phyloP scores from a whole-genome alignment of 169 alveolate species.

The Toxoplasma gondii region DNA sequence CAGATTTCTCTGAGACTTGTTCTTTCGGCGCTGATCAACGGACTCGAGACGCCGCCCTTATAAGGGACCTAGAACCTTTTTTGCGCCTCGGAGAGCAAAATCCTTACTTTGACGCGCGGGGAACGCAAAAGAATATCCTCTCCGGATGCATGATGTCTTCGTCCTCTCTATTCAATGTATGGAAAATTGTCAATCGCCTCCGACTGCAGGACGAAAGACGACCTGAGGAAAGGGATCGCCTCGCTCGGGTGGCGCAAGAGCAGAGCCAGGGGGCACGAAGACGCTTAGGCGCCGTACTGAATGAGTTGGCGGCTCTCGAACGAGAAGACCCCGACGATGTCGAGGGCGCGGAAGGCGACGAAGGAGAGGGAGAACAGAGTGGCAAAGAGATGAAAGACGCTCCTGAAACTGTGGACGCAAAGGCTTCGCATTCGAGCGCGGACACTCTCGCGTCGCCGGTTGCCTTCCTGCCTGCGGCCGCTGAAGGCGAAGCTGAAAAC shows the following conservation, averaged over 20 bases:
- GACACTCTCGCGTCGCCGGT: neutral
- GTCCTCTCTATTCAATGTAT: neutral
- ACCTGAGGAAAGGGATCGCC: conserved; percentile 20
- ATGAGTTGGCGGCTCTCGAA: neutral
- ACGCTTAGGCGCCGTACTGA: neutral
- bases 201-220: neutral
- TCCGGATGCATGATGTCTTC: neutral
- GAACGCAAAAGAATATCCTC: conserved; percentile 20
- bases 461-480: neutral
- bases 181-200: neutral
- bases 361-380: neutral
- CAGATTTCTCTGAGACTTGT: neutral
- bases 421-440: neutral
- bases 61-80: conserved; percentile 3
- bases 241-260: neutral
- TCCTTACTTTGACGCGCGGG: neutral
- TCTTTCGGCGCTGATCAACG: neutral
- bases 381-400: neutral
- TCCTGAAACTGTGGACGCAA: neutral
- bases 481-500: neutral
- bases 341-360: neutral
- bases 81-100: neutral
- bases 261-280: neutral
- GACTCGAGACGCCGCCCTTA: neutral
- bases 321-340: neutral